Base-by-base conservation (phyloP, 2,329 filamentous ascomycete species). In the Colletotrichum endophyticum region DNA sequence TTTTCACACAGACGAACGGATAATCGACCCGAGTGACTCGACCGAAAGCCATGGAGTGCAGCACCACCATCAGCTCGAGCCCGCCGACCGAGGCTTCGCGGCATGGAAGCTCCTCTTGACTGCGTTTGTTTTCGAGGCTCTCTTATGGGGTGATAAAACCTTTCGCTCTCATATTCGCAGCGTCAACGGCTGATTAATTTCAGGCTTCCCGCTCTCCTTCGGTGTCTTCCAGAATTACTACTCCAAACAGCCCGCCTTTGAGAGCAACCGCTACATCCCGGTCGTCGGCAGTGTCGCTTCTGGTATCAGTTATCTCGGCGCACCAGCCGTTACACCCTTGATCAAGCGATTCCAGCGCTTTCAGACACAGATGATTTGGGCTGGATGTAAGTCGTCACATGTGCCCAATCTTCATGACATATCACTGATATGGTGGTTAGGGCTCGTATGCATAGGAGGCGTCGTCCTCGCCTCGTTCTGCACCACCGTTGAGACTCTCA, bases 391-490 rank as follows among this genome's bases (percentile, higher is more conserved):
- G 68, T 53, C 0, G 8, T 0, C 36, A 9, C 2, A 22, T 44
- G 22, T 25, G 0, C 12, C 8, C 1, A 11, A 44, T 11, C n/a
- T 64, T 27, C 19, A 15, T 22, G n/a, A 5, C 7, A 62, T 0
- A 2, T 5, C 9, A 57, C 32, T 62, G 8, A 28, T 16, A 0
- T 3, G 13, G 19, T 0, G 7, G 5, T 0, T 84, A 16, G 87
- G 83, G 85, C 80, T 84, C 2, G 70, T 88, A 1, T 87, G 85
- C 78, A 83, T 88, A 30, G 22, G 80, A 1, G 85, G 83, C 0
- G 79, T 88, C 5, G 69, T 84, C 4, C 66, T 78, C 0, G 84
- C 80, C 13, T 85, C 82, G 1, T 87, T 87, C 76, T 80, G 83
- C 5, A 76, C 79, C 0, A 81, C 80, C 0, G 72, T 87, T 8